Percentiles rank a stretch among this genome's conserved stretches.
Evolutionary conservation across 805 yeast species (phyloP).

Genomic region (Maudiozyma serrabonitensis): DNA sequence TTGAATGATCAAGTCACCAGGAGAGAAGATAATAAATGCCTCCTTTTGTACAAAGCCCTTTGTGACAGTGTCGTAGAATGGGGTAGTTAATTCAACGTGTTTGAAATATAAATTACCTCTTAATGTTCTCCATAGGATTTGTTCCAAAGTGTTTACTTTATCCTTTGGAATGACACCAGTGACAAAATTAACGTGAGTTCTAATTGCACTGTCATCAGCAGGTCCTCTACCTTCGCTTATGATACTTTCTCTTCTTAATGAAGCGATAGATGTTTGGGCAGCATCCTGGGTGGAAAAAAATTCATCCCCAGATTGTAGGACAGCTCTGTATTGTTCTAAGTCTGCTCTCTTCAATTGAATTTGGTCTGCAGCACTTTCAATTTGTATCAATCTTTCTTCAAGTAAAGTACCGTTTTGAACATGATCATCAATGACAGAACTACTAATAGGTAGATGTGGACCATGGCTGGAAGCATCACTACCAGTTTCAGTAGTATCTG

Average conservation of each 20-base stretch:
- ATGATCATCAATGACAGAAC: slow-evolving; percentile 65
- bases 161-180: slow-evolving; percentile 59
- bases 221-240: slow-evolving; percentile 7
- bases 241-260: slow-evolving; percentile 10
- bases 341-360: slow-evolving; percentile 47
- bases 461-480: not conserved
- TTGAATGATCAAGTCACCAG: slow-evolving; percentile 51
- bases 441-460: slow-evolving; percentile 30
- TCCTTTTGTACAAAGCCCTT: slow-evolving; percentile 43
- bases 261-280: slow-evolving; percentile 1
- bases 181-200: slow-evolving; percentile 37
- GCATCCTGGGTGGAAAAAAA: slow-evolving; percentile 31
- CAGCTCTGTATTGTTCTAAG: slow-evolving; percentile 52
- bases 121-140: slow-evolving; percentile 63
- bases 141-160: slow-evolving; percentile 51
- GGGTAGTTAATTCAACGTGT: slow-evolving; percentile 45
- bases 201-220: slow-evolving; percentile 5
- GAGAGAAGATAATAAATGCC: slow-evolving; percentile 60
- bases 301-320: slow-evolving; percentile 39
- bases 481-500: not conserved
- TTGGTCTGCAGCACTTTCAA: slow-evolving; percentile 58
- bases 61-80: slow-evolving; percentile 46
- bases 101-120: slow-evolving; percentile 64
- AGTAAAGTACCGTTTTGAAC: slow-evolving; percentile 51
- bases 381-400: slow-evolving; percentile 65